These are phyloP conservation scores for Sporothrix brunneoviolacea DNA, from an alignment of 2,329 filamentous ascomycete genomes.

Conservation along the genomic window DNA sequence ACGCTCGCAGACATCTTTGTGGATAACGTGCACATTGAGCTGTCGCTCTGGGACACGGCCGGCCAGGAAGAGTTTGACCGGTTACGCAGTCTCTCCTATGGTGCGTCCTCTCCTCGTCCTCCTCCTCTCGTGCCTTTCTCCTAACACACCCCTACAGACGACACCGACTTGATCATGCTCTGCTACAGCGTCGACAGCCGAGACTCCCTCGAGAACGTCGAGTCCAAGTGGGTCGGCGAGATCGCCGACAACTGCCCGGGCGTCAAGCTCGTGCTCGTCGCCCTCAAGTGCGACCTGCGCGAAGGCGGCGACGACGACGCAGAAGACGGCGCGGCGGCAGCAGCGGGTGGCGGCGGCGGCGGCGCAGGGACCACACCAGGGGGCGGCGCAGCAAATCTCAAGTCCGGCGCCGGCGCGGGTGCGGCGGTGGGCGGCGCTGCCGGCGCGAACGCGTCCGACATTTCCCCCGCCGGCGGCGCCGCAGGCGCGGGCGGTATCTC, in stretches of 20 bases:
- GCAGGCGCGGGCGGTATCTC: conserved; percentile 25
- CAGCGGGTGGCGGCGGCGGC: conserved; percentile 16
- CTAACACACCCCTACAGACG: conserved; percentile 39
- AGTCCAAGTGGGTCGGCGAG: conserved; percentile 96
- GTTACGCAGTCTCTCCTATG: conserved; percentile 89
- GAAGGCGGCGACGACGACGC: conserved; percentile 70
- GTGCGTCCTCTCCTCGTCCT: conserved; percentile 30
- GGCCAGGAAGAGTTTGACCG: conserved; percentile 99
- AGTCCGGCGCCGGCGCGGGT: too few species aligned
- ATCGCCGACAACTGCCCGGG: conserved; percentile 96
- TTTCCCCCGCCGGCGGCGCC: conserved; percentile 45
- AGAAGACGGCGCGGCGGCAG: conserved; percentile 50
- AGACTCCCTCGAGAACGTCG: conserved; percentile 95
- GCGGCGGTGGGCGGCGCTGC: too few species aligned
- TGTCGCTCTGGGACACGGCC: conserved; percentile 96
- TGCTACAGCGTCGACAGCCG: conserved; percentile 97
- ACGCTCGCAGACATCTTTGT: conserved; percentile 79
- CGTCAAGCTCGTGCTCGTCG: conserved; percentile 90
- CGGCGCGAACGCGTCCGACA: conserved; percentile 33
- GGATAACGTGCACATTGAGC: conserved; percentile 91
- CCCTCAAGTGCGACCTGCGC: conserved; percentile 91
- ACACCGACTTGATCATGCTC: conserved; percentile 97
- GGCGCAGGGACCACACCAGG: conserved; percentile 17
- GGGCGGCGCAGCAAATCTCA: background rate
- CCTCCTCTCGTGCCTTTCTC: background rate